Conservation (phyloP, 768 basidiomycete species). For the Mycena chlorophos region DNA sequence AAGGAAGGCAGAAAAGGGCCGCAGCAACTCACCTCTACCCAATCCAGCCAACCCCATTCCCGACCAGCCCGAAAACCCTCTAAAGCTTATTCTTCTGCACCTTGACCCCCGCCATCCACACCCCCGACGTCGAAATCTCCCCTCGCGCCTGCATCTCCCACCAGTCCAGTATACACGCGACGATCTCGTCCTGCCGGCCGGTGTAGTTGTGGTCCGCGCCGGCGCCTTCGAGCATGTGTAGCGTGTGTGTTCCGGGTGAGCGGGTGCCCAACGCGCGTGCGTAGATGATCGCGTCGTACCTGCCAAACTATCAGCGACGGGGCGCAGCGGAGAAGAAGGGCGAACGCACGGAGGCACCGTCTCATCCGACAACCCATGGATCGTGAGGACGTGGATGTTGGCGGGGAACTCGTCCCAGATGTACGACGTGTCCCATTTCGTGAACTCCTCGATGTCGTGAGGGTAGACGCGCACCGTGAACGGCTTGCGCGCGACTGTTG, state of each 20-base stretch:
- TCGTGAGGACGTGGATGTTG: conserved; percentile 63
- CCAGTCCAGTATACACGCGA: conserved; percentile 71
- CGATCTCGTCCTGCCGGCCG: conserved; percentile 66
- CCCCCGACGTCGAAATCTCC: conserved; percentile 52
- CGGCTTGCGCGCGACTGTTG: conserved; percentile 64
- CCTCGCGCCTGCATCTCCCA: conserved; percentile 49
- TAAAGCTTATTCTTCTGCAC: conserved; percentile 51
- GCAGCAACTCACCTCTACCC: neutral
- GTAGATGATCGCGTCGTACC: conserved; percentile 74
- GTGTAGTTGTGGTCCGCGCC: conserved; percentile 84
- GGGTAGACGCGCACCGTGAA: conserved; percentile 54
- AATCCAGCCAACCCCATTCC: neutral
- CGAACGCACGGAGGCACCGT: conserved; percentile 67
- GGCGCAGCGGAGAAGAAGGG: neutral
- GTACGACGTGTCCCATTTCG: conserved; percentile 62
- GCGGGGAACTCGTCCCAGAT: conserved; percentile 71
- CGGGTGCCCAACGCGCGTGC: conserved; percentile 58
- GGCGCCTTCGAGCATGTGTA: conserved; percentile 68
- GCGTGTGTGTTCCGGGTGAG: conserved; percentile 65
- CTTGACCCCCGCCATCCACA: conserved; percentile 64
- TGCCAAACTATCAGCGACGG: conserved; percentile 28
- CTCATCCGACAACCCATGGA: conserved; percentile 73
- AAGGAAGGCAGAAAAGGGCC: neutral
- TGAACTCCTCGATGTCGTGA: conserved; percentile 61
- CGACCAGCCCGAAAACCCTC: neutral